Evolutionary conservation across 305 asterid genomes (phyloP), one percentile per base, ranked within the genome.

Genomic region (Fraxinus ornus): DNA sequence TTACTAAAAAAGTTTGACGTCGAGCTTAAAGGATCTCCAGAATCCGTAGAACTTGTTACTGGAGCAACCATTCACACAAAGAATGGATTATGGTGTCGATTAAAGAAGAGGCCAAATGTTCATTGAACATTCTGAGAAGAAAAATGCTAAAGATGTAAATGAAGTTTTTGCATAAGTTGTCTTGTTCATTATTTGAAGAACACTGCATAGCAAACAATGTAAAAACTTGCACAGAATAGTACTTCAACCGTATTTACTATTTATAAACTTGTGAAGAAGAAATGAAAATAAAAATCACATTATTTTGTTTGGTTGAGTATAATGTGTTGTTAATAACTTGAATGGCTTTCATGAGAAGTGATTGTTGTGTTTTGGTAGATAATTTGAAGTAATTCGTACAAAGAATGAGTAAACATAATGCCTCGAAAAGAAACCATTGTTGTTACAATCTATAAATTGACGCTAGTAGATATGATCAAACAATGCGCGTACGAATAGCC

Each of bases 31-130:
- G 99, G 99, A 70, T 79, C 96, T 12, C 93, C 97, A 0, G 94
- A 93, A 33, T 86, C 93, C 0, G 97, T 94, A 30, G 96, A 95
- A 78, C 93, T 95, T 10, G 97, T 92, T 52, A 95, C 99, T 0
- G 99, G 99, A 13, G 99, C 99, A 49, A 95, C 99, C 5, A 95
- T 95, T 77, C 99, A 95, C 83, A 95, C 99, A 22, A 95, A 93
- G 89, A 89, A 78, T 78, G 99, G 99, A 78, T 26, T 95, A 84
- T 94, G 97, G 98, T 95, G 99, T 91, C 92, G 87, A 84, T 81
- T 95, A 66, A 92, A 82, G 89, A 91, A 86, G 89, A 92, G 99
- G 78, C 44, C 83, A 22, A 57, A 77, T 76, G 33, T 62, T 62
- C 49, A 77, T 35, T 79, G 72, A 77, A 82, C 82, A 4, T 78